A percentile compares a stretch with the other conserved stretches of the same genome.
Conservation (phyloP, 441 rosid species). For the Metrosideros polymorpha region DNA sequence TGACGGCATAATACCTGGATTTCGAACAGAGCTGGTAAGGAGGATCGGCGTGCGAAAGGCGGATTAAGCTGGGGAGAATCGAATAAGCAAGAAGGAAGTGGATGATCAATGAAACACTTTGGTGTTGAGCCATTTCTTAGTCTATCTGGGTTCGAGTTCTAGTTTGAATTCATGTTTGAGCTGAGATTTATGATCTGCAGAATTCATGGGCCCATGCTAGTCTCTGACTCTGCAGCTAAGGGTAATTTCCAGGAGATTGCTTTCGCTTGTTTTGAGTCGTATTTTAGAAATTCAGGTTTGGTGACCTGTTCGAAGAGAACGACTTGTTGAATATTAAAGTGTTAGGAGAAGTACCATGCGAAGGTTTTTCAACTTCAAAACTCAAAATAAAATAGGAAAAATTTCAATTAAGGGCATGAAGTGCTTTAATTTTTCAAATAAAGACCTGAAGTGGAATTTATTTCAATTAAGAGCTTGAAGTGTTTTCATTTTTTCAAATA, state of each 20-base stretch:
- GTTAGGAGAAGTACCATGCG: neutral
- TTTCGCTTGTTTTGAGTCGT: neutral
- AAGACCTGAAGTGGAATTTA: too few species aligned
- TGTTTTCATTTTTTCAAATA: too few species aligned
- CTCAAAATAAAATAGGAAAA: too few species aligned
- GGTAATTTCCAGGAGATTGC: neutral
- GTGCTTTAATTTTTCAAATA: too few species aligned
- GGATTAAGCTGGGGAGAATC: neutral
- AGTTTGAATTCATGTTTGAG: neutral
- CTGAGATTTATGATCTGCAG: neutral
- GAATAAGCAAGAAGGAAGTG: neutral
- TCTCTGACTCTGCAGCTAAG: neutral
- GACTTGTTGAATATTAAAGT: neutral
- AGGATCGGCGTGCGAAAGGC: constrained; percentile 18
- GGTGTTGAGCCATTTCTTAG: neutral
- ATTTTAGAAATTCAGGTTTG: neutral
- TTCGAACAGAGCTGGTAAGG: constrained; percentile 16
- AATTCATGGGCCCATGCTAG: neutral
- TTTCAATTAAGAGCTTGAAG: too few species aligned
- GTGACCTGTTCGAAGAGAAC: neutral
- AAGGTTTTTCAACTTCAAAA: neutral
- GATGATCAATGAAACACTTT: neutral
- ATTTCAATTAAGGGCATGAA: too few species aligned
- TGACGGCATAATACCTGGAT: neutral
- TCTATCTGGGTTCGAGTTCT: neutral